Conservation (phyloP, 2,329 filamentous ascomycete species). For the Amesomyces nigricolor region DNA sequence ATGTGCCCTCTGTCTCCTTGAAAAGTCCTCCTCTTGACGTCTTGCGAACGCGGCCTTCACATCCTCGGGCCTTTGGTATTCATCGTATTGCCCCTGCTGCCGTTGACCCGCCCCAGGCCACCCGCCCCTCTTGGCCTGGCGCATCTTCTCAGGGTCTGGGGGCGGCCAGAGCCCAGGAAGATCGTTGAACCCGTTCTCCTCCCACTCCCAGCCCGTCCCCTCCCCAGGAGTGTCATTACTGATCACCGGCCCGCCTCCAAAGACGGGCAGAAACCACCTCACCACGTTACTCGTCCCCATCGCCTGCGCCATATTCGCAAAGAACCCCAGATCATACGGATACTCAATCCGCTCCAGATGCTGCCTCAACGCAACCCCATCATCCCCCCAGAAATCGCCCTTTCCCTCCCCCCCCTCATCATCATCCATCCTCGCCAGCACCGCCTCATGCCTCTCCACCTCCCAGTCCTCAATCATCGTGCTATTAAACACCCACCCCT, state of each 20-base stretch:
- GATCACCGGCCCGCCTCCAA: slow-evolving; percentile 48
- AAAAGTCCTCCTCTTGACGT: slow-evolving; percentile 45
- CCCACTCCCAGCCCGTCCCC: slow-evolving; percentile 55
- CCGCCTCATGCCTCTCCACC: slow-evolving; percentile 55
- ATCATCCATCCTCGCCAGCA: slow-evolving; percentile 39
- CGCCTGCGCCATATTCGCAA: slow-evolving; percentile 64
- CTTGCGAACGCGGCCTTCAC: slow-evolving; percentile 44
- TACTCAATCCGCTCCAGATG: slow-evolving; percentile 64
- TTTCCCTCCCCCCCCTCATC: slow-evolving; percentile 25
- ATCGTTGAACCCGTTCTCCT: slow-evolving; percentile 73
- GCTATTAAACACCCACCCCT: slow-evolving; percentile 60
- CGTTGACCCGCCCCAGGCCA: slow-evolving; percentile 35
- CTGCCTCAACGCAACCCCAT: slow-evolving; percentile 37
- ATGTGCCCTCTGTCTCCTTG: slow-evolving; percentile 28
- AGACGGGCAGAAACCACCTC: slow-evolving; percentile 60
- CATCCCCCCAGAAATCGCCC: slow-evolving; percentile 28
- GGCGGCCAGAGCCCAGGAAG: slow-evolving; percentile 57
- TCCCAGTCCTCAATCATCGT: slow-evolving; percentile 83
- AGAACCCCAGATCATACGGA: slow-evolving; percentile 75
- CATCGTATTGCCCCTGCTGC: slow-evolving; percentile 5
- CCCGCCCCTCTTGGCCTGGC: slow-evolving; percentile 35
- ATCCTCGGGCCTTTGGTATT: slow-evolving; percentile 38
- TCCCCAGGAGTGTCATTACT: slow-evolving; percentile 34
- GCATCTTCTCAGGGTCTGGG: slow-evolving; percentile 55
- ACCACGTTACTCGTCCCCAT: slow-evolving; percentile 66